phyloP scores from a whole-genome alignment of 2,329 filamentous ascomycete species.

The Chaetomium olivaceum region DNA sequence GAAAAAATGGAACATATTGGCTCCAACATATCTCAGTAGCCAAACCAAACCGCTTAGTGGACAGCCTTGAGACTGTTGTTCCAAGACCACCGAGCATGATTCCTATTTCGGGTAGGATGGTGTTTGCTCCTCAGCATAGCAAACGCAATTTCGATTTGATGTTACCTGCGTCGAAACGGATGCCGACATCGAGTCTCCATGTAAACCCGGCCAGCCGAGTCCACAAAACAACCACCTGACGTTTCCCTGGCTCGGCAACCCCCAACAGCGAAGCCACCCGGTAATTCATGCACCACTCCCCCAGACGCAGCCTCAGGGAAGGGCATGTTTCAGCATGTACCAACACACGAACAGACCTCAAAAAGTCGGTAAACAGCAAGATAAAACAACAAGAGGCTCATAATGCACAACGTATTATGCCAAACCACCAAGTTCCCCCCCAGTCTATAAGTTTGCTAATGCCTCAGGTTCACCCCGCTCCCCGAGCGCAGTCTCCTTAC shows the following conservation, averaged over 20 bases:
- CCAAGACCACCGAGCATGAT: background rate
- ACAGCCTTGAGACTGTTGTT: background rate
- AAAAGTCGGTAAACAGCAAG: background rate
- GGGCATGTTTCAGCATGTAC: too few relatives aligned
- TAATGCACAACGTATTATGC: conserved; percentile 28
- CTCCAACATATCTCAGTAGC: background rate
- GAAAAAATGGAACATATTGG: conserved; percentile 12
- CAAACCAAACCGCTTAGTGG: background rate
- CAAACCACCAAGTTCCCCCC: conserved; percentile 30
- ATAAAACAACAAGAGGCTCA: conserved; percentile 22
- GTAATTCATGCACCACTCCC: background rate
- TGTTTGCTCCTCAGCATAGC: background rate
- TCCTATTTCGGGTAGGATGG: background rate
- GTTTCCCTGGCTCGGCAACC: background rate
- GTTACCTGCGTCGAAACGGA: background rate
- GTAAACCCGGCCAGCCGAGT: background rate
- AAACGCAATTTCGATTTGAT: background rate
- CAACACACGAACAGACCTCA: background rate
- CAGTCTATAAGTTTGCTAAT: conserved; percentile 34
- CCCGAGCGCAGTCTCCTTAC: conserved; percentile 2
- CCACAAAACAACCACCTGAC: background rate
- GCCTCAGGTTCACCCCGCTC: conserved; percentile 2
- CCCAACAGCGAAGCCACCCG: background rate
- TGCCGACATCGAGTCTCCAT: background rate
- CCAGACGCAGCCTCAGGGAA: background rate